These are phyloP conservation scores for Penicillium sp. DNA, from an alignment of 2,329 filamentous ascomycete genomes.

Conservation along the genomic window DNA sequence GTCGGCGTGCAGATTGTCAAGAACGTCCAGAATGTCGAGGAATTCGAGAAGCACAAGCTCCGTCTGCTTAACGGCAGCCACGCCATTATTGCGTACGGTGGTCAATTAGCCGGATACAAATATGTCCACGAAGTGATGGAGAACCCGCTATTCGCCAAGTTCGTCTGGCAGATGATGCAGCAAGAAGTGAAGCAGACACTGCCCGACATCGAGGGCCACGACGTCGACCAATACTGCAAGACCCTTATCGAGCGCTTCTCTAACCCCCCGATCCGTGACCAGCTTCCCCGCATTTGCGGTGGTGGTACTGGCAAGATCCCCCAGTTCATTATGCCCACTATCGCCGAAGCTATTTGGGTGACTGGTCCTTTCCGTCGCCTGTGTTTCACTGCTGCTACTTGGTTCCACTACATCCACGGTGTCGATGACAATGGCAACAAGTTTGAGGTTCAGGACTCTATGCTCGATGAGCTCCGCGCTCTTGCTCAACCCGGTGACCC, in stretches of 20 bases:
- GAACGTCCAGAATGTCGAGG: conserved; percentile 57
- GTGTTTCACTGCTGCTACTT: conserved; percentile 54
- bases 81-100: conserved; percentile 58
- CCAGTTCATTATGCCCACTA: conserved; percentile 47
- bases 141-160: conserved; percentile 52
- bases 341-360: conserved; percentile 46
- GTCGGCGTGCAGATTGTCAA: conserved; percentile 59
- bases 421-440: conserved; percentile 53
- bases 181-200: conserved; percentile 58
- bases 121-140: conserved; percentile 61
- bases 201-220: conserved; percentile 55
- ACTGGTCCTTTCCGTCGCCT: conserved; percentile 34
- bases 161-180: conserved; percentile 61
- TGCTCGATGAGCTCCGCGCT: conserved; percentile 53
- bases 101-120: conserved; percentile 57
- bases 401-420: conserved; percentile 58
- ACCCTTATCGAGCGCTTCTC: conserved; percentile 60
- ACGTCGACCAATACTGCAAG: conserved; percentile 58
- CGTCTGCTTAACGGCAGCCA: conserved; percentile 59
- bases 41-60: conserved; percentile 63
- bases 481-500: conserved; percentile 53
- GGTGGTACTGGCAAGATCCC: conserved; percentile 60
- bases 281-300: conserved; percentile 57
- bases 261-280: conserved; percentile 62
- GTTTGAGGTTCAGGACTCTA: conserved; percentile 51